Evolutionary conservation across 1,139 yeast species (phyloP).

Genomic region (Geotrichum histeridarum): DNA sequence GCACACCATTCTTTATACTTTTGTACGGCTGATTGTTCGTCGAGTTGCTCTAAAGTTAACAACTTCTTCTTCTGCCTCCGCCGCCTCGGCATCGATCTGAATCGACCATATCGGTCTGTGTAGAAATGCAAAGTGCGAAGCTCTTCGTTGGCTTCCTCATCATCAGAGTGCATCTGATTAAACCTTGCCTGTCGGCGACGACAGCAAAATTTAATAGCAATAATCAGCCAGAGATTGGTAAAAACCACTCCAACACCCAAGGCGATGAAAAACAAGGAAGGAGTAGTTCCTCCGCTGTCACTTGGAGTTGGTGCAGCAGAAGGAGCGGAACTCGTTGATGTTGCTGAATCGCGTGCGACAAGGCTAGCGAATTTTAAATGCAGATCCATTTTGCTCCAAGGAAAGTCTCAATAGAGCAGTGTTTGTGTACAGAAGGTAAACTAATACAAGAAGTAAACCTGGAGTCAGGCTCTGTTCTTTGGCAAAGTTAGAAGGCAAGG

Average conservation of each 20-base stretch:
- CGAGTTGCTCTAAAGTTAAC: slow-evolving; percentile 56
- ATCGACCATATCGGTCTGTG: neutral
- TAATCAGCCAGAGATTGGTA: slow-evolving; percentile 37
- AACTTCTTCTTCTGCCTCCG: slow-evolving; percentile 27
- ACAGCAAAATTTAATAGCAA: slow-evolving; percentile 38
- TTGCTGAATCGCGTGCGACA: neutral
- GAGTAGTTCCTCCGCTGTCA: slow-evolving; percentile 22
- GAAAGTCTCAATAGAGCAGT: too few species aligned
- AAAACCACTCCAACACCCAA: slow-evolving; percentile 40
- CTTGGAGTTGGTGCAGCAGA: neutral
- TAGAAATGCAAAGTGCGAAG: slow-evolving; percentile 2
- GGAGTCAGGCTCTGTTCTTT: too few species aligned
- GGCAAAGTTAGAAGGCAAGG: too few species aligned
- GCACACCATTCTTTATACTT: slow-evolving; percentile 44
- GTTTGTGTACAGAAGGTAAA: too few species aligned
- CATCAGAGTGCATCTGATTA: neutral
- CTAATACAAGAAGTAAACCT: too few species aligned
- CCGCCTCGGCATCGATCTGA: slow-evolving; percentile 10
- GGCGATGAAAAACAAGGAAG: slow-evolving; percentile 39
- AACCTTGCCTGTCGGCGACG: slow-evolving; percentile 25
- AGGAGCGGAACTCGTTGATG: neutral
- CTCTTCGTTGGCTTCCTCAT: slow-evolving; percentile 1
- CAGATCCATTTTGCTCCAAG: too few species aligned
- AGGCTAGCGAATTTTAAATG: neutral
- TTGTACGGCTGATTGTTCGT: slow-evolving; percentile 58